These are phyloP conservation scores for Penicillium concentricum DNA, from an alignment of 2,329 filamentous ascomycete species.

Conservation along the genomic window DNA sequence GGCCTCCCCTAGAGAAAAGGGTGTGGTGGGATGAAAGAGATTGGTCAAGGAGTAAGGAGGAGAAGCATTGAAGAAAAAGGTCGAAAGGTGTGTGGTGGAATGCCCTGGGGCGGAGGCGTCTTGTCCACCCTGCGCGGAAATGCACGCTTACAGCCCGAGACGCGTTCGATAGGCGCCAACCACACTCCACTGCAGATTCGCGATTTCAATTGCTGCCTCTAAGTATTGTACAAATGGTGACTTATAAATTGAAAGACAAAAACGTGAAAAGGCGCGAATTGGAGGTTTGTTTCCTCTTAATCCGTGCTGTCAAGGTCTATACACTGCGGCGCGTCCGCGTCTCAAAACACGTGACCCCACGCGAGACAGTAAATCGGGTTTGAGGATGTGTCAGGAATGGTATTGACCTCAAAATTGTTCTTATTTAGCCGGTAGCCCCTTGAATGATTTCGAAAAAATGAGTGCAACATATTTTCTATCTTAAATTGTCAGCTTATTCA, in stretches of 20 bases:
- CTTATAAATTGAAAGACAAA: background rate
- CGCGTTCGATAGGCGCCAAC: slow-evolving; percentile 42
- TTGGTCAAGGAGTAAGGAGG: slow-evolving; percentile 25
- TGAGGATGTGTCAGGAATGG: slow-evolving; percentile 7
- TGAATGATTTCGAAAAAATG: background rate
- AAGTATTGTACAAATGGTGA: background rate
- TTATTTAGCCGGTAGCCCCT: background rate
- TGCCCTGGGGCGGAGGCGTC: slow-evolving; percentile 35
- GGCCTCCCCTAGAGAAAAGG: slow-evolving; percentile 11
- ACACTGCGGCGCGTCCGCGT: slow-evolving; percentile 9
- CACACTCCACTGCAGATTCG: slow-evolving; percentile 32
- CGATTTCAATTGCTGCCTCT: slow-evolving; percentile 8
- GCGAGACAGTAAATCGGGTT: slow-evolving; percentile 7
- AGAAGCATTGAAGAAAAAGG: slow-evolving; percentile 23
- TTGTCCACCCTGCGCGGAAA: slow-evolving; percentile 38
- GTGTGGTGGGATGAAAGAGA: slow-evolving; percentile 24
- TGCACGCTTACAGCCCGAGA: slow-evolving; percentile 42
- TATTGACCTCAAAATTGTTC: background rate
- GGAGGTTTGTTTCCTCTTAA: background rate
- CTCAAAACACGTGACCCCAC: slow-evolving; percentile 10
- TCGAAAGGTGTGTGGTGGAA: slow-evolving; percentile 33
- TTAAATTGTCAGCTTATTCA: background rate
- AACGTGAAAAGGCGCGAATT: slow-evolving; percentile 2
- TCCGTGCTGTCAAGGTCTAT: background rate
- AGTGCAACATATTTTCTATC: background rate